A percentile compares a stretch with the other conserved stretches of the same genome.
Conservation (phyloP, 352 stramenopile genomes). For the Phytophthora sansomeana region DNA sequence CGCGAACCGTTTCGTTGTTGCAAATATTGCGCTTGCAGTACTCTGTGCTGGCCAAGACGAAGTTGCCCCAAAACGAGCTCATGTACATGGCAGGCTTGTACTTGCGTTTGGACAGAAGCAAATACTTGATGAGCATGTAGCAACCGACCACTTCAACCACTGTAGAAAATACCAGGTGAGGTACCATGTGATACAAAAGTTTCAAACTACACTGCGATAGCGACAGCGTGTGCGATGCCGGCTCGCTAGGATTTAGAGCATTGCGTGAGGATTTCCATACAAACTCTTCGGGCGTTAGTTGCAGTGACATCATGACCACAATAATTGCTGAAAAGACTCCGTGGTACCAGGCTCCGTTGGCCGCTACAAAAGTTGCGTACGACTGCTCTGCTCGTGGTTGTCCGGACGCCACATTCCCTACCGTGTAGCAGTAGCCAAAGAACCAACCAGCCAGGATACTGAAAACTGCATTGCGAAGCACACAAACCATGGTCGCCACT, state of each 20-base stretch:
- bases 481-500: neutral
- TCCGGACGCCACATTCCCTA: slow-evolving; percentile 8
- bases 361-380: neutral
- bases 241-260: neutral
- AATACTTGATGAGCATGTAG: slow-evolving; percentile 1
- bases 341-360: slow-evolving; percentile 14
- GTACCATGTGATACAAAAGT: slow-evolving; percentile 5
- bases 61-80: slow-evolving; percentile 14
- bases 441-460: slow-evolving; percentile 11
- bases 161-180: slow-evolving; percentile 1
- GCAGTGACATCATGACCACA: neutral
- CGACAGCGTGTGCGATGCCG: neutral
- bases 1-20: slow-evolving; percentile 19
- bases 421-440: slow-evolving; percentile 11
- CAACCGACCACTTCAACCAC: neutral
- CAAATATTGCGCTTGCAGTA: slow-evolving; percentile 16
- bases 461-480: slow-evolving; percentile 14
- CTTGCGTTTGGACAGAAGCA: slow-evolving; percentile 6
- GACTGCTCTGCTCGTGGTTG: slow-evolving; percentile 11
- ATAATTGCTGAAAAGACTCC: slow-evolving; percentile 9
- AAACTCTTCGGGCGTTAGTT: slow-evolving; percentile 9
- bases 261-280: neutral
- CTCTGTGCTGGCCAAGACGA: slow-evolving; percentile 8
- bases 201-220: slow-evolving; percentile 1
- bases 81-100: slow-evolving; percentile 33